Evolutionary conservation across 2,329 filamentous ascomycete genomes (phyloP).

Genomic region (Penicillium brevicompactum): DNA sequence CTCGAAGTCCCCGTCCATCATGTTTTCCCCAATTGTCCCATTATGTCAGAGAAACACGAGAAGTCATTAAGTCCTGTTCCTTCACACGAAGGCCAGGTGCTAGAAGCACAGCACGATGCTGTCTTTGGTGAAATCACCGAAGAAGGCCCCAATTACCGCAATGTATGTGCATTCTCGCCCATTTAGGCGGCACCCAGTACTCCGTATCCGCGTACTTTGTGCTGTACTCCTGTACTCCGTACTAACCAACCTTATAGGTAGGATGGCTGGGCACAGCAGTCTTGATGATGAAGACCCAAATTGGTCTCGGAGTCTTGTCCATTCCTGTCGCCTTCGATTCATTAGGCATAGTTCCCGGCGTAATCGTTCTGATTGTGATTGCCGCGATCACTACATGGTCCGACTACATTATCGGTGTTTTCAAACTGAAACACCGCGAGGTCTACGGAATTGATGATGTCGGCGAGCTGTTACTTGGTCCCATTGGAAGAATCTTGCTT

Average conservation of each 20-base stretch:
- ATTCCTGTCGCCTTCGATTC: slow-evolving; percentile 7
- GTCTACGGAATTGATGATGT: slow-evolving; percentile 12
- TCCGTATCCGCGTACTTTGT: not conserved
- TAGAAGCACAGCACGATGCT: not conserved
- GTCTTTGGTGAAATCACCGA: not conserved
- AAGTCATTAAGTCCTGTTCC: not conserved
- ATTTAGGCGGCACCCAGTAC: not conserved
- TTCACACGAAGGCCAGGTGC: not conserved
- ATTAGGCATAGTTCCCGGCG: slow-evolving; percentile 5
- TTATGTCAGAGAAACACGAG: not conserved
- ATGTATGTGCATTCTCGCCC: slow-evolving; percentile 1
- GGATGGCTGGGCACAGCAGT: slow-evolving; percentile 6
- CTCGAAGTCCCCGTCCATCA: not conserved
- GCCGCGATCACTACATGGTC: slow-evolving; percentile 12
- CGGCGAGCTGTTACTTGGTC: slow-evolving; percentile 8
- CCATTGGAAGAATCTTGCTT: not conserved
- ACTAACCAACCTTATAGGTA: not conserved
- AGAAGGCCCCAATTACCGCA: slow-evolving; percentile 5
- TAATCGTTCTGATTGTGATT: slow-evolving; percentile 8
- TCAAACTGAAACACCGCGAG: slow-evolving; percentile 4
- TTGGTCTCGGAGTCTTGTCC: slow-evolving; percentile 7
- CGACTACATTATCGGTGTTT: slow-evolving; percentile 9
- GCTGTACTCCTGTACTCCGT: not conserved
- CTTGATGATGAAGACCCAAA: slow-evolving; percentile 11
- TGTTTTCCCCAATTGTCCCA: not conserved